Conservation (phyloP, 129 eudicot species). For the Gnaphalium uliginosum region DNA sequence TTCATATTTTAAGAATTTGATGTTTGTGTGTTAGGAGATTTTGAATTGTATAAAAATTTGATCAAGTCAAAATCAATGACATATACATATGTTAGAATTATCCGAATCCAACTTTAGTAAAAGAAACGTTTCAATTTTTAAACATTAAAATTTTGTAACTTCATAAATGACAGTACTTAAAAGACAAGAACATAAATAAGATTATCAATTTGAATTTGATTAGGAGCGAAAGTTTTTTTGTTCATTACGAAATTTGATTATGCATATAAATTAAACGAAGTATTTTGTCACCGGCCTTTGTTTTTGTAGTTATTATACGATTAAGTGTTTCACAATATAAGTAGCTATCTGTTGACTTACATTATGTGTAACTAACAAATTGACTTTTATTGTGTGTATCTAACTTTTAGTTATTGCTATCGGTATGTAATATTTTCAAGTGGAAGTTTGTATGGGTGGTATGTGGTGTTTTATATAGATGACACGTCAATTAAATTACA, state of each 20-base stretch:
- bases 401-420: too few relatives aligned
- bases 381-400: too few relatives aligned
- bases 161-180: slow-evolving; percentile 26
- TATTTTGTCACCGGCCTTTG: too few relatives aligned
- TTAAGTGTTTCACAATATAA: too few relatives aligned
- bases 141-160: slow-evolving; percentile 2
- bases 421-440: too few relatives aligned
- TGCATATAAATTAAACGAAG: neutral
- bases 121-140: slow-evolving; percentile 1
- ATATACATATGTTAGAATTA: neutral
- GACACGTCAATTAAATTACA: too few relatives aligned
- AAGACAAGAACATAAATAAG: slow-evolving; percentile 20
- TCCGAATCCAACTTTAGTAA: slow-evolving; percentile 6
- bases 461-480: too few relatives aligned
- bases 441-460: too few relatives aligned
- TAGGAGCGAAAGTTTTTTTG: slow-evolving; percentile 20
- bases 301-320: neutral
- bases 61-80: slow-evolving; percentile 10
- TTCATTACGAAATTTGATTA: neutral
- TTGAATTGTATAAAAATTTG: slow-evolving; percentile 11
- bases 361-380: too few relatives aligned
- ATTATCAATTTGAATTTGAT: slow-evolving; percentile 2
- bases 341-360: too few relatives aligned
- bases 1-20: neutral
- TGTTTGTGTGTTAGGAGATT: neutral